Conservation (phyloP, 2,329 filamentous ascomycete species). For the Phaeomoniella chlamydospora region DNA sequence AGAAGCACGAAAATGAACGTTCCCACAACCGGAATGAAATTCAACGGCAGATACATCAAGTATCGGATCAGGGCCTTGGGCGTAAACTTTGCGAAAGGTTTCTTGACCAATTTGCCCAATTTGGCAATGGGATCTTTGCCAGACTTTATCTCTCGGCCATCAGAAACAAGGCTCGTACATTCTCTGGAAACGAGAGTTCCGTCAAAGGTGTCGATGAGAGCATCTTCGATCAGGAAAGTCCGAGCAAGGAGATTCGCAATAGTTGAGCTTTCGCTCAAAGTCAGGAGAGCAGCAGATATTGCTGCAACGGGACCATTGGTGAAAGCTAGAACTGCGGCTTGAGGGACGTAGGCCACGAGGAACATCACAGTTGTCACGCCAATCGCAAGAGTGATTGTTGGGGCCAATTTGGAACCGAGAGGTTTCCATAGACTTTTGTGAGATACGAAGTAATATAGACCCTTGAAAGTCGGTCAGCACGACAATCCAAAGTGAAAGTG, state of each 20-base stretch:
- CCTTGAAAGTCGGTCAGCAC: constrained; percentile 22
- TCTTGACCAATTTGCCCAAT: constrained; percentile 41
- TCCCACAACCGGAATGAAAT: constrained; percentile 82
- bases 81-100: constrained; percentile 38
- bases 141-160: constrained; percentile 58
- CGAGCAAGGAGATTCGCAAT: constrained; percentile 41
- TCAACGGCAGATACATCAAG: constrained; percentile 75
- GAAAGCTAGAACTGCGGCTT: constrained; percentile 67
- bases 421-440: constrained; percentile 47
- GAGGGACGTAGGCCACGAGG: constrained; percentile 70
- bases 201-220: constrained; percentile 80
- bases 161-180: constrained; percentile 49
- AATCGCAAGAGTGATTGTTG: constrained; percentile 55
- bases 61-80: constrained; percentile 56
- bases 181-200: constrained; percentile 45
- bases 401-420: constrained; percentile 38
- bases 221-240: constrained; percentile 66
- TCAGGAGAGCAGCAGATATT: constrained; percentile 43
- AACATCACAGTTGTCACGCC: constrained; percentile 72
- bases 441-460: constrained; percentile 44
- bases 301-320: constrained; percentile 65
- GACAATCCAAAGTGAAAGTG: not conserved
- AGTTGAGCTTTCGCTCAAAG: constrained; percentile 41
- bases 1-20: constrained; percentile 66
- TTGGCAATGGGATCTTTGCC: constrained; percentile 35